A percentile compares a stretch with the other conserved stretches of the same genome.
These are phyloP conservation scores for Vitis hybrid DNA, from an alignment of 177 flowering plant genomes.

Conservation along the genomic window DNA sequence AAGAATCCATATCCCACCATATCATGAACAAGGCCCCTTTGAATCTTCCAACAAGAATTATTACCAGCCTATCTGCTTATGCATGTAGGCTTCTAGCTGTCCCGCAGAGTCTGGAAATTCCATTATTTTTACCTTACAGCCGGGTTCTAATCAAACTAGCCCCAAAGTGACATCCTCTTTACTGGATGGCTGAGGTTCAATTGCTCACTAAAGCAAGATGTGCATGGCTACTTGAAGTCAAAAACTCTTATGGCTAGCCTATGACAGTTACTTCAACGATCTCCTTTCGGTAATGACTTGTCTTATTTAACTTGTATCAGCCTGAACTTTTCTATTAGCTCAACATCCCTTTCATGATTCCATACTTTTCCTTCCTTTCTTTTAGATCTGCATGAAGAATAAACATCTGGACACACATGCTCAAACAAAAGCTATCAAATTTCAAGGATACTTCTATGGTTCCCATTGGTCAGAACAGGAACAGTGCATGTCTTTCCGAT, in stretches of 20 bases:
- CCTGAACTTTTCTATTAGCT: neutral
- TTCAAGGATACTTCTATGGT: neutral
- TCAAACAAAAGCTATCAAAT: neutral
- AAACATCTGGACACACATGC: neutral
- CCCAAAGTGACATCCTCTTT: neutral
- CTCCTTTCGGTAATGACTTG: neutral
- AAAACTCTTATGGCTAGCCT: neutral
- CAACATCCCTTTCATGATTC: neutral
- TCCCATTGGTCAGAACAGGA: neutral
- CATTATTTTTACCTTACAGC: neutral
- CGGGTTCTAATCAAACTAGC: neutral
- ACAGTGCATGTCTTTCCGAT: neutral
- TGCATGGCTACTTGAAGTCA: too few species aligned
- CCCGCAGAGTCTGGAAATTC: neutral
- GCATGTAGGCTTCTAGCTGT: neutral
- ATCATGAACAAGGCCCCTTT: neutral
- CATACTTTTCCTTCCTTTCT: neutral
- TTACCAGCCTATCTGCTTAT: neutral
- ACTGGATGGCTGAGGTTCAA: neutral
- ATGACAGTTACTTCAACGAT: neutral
- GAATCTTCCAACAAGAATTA: conserved; percentile 5
- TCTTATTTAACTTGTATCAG: neutral
- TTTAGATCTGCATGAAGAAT: neutral
- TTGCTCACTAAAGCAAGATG: neutral
- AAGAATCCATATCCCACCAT: conserved; percentile 5